phyloP scores from a whole-genome alignment of 345 rosid species.

The Hibiscus tridactylites region DNA sequence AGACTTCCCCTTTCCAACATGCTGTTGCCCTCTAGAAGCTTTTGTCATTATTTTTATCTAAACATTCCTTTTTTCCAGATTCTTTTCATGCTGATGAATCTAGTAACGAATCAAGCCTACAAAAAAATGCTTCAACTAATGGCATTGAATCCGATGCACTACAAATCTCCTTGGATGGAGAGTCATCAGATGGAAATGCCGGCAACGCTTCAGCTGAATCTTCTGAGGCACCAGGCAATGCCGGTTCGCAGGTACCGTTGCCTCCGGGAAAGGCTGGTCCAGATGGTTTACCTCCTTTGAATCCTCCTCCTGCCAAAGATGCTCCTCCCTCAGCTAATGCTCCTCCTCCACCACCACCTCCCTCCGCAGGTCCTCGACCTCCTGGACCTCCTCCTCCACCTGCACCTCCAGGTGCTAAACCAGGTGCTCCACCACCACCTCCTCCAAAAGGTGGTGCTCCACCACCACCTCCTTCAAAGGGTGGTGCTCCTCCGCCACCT shows the following conservation, averaged over 20 bases:
- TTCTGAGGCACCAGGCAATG: constrained; percentile 12
- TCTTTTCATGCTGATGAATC: constrained; percentile 45
- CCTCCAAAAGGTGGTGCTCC: constrained; percentile 20
- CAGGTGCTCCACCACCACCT: not conserved
- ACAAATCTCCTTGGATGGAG: constrained; percentile 14
- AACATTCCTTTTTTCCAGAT: constrained; percentile 35
- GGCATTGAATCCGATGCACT: constrained; percentile 24
- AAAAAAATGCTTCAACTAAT: constrained; percentile 31
- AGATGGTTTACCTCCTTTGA: constrained; percentile 35
- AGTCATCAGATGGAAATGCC: constrained; percentile 24
- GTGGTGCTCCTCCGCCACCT: constrained; percentile 35
- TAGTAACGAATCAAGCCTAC: constrained; percentile 39
- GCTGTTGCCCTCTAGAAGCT: not conserved
- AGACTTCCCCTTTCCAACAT: constrained; percentile 1
- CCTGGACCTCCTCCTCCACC: not conserved
- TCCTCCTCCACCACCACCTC: constrained; percentile 40
- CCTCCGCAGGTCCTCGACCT: constrained; percentile 35
- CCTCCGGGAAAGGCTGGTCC: constrained; percentile 66
- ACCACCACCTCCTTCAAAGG: constrained; percentile 23
- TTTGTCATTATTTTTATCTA: constrained; percentile 7
- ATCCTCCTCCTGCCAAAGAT: constrained; percentile 69
- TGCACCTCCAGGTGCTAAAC: not conserved
- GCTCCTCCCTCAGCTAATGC: constrained; percentile 44
- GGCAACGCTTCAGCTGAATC: constrained; percentile 20
- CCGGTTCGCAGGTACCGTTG: constrained; percentile 24